Evolutionary conservation across 495 filamentous ascomycete genomes (phyloP).

Genomic region (Daldinia caldariorum): DNA sequence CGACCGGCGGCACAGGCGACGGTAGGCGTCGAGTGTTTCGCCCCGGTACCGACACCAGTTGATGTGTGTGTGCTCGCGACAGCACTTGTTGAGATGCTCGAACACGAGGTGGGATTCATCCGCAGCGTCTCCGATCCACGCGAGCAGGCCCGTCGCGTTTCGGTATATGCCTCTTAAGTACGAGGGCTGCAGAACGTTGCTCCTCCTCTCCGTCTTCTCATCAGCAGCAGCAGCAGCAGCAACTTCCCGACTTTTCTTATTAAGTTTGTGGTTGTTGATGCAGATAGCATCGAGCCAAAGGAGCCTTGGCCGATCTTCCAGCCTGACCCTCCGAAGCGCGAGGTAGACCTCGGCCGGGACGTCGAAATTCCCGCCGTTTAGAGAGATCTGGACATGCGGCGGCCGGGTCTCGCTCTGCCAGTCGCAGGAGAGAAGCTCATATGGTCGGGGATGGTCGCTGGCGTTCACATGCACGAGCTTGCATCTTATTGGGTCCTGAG

Average conservation of each 20-base stretch:
- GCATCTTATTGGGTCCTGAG: conserved; percentile 28
- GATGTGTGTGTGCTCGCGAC: conserved; percentile 17
- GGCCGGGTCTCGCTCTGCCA: conserved; percentile 11
- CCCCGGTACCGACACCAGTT: conserved; percentile 30
- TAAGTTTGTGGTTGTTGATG: conserved; percentile 21
- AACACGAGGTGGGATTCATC: conserved; percentile 31
- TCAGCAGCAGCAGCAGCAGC: too few relatives aligned
- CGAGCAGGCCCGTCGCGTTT: conserved; percentile 15
- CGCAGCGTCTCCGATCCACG: conserved; percentile 23
- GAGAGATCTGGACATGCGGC: conserved; percentile 21
- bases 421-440: conserved; percentile 33
- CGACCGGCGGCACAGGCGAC: conserved; percentile 4
- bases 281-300: conserved; percentile 31
- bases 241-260: background rate
- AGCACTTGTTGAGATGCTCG: conserved; percentile 24
- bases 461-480: conserved; percentile 15
- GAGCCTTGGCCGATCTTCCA: conserved; percentile 5
- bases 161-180: conserved; percentile 5
- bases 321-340: conserved; percentile 21
- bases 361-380: conserved; percentile 26
- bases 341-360: conserved; percentile 10
- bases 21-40: conserved; percentile 16
- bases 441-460: background rate
- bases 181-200: background rate
- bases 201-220: background rate